These are phyloP conservation scores for Ganoderma sp. DNA, from an alignment of 1,284 basidiomycete genomes.

Conservation along the genomic window DNA sequence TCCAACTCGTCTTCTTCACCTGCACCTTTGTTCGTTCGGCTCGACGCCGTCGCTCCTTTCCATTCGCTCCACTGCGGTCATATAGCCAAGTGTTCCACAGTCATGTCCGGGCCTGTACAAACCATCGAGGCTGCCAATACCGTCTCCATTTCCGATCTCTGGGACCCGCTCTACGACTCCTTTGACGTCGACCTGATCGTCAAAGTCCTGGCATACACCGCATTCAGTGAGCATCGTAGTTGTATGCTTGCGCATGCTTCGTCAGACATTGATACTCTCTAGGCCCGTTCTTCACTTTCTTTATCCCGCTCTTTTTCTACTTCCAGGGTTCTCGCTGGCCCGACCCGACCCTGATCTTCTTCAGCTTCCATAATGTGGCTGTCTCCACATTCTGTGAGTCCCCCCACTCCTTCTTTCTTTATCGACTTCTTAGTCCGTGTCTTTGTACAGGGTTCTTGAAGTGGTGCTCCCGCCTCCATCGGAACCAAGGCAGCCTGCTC, in stretches of 20 bases:
- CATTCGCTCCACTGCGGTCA: neutral
- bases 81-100: neutral
- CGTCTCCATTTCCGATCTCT: constrained; percentile 23
- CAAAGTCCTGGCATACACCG: constrained; percentile 77
- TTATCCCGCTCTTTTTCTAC: constrained; percentile 76
- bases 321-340: constrained; percentile 66
- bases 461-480: constrained; percentile 73
- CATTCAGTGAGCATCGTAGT: constrained; percentile 64
- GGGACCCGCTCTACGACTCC: constrained; percentile 52
- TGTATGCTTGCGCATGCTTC: neutral
- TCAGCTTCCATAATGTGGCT: constrained; percentile 57
- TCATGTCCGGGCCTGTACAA: constrained; percentile 1
- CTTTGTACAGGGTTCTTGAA: constrained; percentile 62
- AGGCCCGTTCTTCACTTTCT: constrained; percentile 84
- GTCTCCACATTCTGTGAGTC: constrained; percentile 72
- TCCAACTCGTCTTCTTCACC: neutral
- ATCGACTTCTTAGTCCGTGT: neutral
- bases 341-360: constrained; percentile 56
- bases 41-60: constrained; percentile 7
- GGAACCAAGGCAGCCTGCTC: constrained; percentile 72
- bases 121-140: constrained; percentile 15
- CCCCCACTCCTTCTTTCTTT: neutral
- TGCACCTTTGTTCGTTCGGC: constrained; percentile 10
- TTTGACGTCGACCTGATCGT: constrained; percentile 77
- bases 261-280: neutral